A percentile compares a stretch with the other conserved stretches of the same genome.
Conservation (phyloP, 139 green algal genomes). For the Edaphochlamys debaryana region DNA sequence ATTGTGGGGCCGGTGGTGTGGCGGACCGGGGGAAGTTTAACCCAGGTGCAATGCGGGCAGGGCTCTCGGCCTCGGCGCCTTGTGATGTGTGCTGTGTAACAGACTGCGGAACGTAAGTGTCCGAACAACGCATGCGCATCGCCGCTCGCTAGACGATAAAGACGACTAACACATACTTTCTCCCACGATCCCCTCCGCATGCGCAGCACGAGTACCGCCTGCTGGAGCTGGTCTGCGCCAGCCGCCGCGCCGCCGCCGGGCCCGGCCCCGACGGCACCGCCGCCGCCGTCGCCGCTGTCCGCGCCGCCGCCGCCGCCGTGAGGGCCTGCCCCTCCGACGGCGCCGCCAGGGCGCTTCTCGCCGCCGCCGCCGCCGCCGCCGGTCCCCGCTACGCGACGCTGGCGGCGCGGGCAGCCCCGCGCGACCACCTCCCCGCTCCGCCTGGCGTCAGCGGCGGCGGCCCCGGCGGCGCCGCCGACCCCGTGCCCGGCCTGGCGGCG, state of each 20-base stretch:
- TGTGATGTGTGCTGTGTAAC: neutral
- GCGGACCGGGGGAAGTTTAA: neutral
- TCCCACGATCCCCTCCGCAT: neutral
- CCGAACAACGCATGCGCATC: no score
- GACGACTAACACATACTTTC: no score
- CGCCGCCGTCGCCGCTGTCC: neutral
- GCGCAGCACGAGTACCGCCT: constrained; percentile 31
- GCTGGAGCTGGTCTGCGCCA: constrained; percentile 28
- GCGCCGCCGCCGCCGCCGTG: constrained; percentile 35
- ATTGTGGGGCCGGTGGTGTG: no score
- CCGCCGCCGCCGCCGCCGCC: neutral
- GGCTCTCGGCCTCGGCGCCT: no score
- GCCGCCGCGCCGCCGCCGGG: constrained; percentile 22
- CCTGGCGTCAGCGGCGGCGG: neutral
- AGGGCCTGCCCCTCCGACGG: constrained; percentile 44
- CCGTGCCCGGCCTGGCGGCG: neutral
- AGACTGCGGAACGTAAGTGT: no score
- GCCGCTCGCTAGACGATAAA: no score
- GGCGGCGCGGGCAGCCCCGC: constrained; percentile 15
- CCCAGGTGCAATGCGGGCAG: no score
- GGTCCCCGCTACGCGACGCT: constrained; percentile 10
- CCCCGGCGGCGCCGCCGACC: neutral
- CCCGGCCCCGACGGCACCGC: neutral
- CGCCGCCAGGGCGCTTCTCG: constrained; percentile 7
- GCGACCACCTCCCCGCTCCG: neutral